phyloP scores from a whole-genome alignment of 139 green algal species.

The Tetradesmus lagerheimii region DNA sequence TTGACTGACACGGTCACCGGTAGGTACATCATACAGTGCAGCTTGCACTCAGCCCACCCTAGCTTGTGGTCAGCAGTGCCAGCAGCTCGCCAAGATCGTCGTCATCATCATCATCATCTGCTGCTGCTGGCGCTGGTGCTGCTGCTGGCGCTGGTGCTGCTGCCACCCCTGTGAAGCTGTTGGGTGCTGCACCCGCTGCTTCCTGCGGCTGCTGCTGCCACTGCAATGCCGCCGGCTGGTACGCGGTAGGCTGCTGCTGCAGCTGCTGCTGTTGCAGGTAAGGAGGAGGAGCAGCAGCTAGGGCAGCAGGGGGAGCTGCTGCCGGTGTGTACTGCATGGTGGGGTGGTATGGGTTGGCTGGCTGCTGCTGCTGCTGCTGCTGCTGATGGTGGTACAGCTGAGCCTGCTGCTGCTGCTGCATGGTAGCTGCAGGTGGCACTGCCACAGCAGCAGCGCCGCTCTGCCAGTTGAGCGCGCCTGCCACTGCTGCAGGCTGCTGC shows the following conservation, averaged over 20 bases:
- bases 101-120: no score
- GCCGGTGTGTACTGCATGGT: not conserved
- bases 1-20: no score
- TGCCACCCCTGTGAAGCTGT: not conserved
- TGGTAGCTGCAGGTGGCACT: not conserved
- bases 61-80: not conserved
- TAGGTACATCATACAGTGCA: no score
- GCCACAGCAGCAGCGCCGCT: not conserved
- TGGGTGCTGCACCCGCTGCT: not conserved
- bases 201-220: not conserved
- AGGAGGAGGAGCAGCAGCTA: not conserved
- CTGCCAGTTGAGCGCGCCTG: not conserved
- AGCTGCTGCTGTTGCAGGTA: not conserved
- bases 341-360: not conserved
- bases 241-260: not conserved
- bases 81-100: slow-evolving; percentile 18
- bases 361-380: slow-evolving; percentile 17
- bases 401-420: not conserved
- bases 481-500: not conserved
- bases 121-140: not conserved
- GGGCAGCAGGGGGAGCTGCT: not conserved
- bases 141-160: not conserved
- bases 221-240: not conserved
- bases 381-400: slow-evolving; percentile 4
- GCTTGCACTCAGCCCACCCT: not conserved